Evolutionary conservation across 441 rosid genomes (phyloP).

Genomic region (Kokia cookei): DNA sequence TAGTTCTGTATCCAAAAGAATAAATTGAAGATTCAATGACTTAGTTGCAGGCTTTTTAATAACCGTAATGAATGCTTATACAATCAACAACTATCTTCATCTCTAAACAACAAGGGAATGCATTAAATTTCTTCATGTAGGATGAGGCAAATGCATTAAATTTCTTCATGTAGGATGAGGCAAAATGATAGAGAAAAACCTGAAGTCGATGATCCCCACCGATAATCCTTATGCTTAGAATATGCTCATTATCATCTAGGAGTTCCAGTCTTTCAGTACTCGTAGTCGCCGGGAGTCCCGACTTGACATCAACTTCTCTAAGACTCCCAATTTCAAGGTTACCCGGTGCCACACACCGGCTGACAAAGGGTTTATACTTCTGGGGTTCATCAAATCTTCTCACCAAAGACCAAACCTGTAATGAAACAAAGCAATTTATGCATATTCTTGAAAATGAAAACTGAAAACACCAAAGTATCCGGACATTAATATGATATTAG

Average conservation of each 20-base stretch:
- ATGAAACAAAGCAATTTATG: not conserved
- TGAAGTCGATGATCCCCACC: constrained; percentile 78
- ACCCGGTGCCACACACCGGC: constrained; percentile 59
- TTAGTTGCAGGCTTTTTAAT: not conserved
- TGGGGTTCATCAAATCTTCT: constrained; percentile 75
- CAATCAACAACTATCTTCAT: not conserved
- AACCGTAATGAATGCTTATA: not conserved
- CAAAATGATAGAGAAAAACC: constrained; percentile 23
- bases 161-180: not conserved
- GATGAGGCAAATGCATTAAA: not conserved
- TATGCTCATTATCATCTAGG: constrained; percentile 59
- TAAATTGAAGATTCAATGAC: not conserved
- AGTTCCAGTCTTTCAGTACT: constrained; percentile 66
- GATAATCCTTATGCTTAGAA: constrained; percentile 52
- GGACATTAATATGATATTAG: not conserved
- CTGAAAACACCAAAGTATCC: not conserved
- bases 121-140: not conserved
- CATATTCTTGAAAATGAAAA: constrained; percentile 3
- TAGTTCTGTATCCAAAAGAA: constrained; percentile 38
- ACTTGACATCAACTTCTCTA: constrained; percentile 67
- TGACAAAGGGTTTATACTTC: constrained; percentile 61
- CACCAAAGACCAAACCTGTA: constrained; percentile 59
- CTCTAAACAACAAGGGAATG: not conserved
- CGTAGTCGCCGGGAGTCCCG: constrained; percentile 65
- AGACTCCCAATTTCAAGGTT: constrained; percentile 58